Conservation (phyloP, 2,329 filamentous ascomycete species). For the Plectosphaerella cucumerina region DNA sequence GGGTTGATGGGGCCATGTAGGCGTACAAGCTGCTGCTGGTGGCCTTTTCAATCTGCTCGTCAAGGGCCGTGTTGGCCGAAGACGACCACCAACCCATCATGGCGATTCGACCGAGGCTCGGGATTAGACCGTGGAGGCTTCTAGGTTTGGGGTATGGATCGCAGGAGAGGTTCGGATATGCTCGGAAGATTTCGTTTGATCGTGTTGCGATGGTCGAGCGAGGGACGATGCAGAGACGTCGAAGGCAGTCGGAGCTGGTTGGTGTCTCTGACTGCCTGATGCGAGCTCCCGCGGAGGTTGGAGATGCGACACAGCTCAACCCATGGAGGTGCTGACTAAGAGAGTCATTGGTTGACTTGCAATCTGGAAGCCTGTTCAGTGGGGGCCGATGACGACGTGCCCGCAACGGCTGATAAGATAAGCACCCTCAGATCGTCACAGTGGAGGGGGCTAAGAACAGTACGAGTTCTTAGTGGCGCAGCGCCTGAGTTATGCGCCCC, state of each 20-base stretch:
- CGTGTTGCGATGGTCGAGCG: too few species aligned
- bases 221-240: neutral
- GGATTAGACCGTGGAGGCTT: too few species aligned
- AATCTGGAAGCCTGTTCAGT: neutral
- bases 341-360: neutral
- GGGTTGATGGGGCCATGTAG: slow-evolving; percentile 12
- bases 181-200: too few species aligned
- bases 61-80: slow-evolving; percentile 82
- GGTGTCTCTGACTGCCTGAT: neutral
- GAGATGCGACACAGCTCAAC: neutral
- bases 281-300: neutral
- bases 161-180: too few species aligned
- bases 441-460: neutral
- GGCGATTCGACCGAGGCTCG: slow-evolving; percentile 18
- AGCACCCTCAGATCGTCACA: neutral
- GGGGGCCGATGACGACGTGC: neutral
- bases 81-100: slow-evolving; percentile 97
- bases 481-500: neutral
- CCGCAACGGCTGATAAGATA: neutral
- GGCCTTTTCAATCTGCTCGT: slow-evolving; percentile 94
- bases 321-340: neutral
- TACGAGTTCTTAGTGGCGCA: neutral
- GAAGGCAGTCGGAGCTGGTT: neutral
- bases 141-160: too few species aligned
- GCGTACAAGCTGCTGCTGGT: slow-evolving; percentile 91